Conservation (phyloP, 1,284 basidiomycete genomes). For the Peniophora sp. region DNA sequence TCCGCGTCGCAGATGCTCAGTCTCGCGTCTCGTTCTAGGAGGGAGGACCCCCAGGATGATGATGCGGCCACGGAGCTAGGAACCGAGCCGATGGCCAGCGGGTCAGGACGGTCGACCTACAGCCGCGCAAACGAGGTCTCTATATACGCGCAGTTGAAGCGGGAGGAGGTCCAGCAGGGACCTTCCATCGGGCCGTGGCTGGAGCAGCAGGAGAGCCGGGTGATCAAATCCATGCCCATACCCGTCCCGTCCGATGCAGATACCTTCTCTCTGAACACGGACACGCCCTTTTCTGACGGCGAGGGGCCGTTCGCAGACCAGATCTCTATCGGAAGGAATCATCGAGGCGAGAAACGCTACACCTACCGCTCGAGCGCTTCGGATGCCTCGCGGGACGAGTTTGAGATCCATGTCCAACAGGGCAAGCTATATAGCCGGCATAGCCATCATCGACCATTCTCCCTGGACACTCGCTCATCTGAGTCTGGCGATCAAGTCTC, state of each 20-base stretch:
- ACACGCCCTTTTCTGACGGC: slow-evolving; percentile 6
- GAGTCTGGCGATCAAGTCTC: slow-evolving; percentile 7
- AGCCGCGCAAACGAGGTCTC: slow-evolving; percentile 33
- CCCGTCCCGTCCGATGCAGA: slow-evolving; percentile 55
- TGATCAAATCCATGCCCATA: slow-evolving; percentile 44
- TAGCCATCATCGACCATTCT: background rate
- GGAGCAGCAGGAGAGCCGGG: slow-evolving; percentile 67
- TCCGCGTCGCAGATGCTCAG: background rate
- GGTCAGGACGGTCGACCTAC: slow-evolving; percentile 10
- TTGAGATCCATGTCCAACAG: background rate
- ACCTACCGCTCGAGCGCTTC: slow-evolving; percentile 44
- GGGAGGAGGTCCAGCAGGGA: slow-evolving; percentile 26
- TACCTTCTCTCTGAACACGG: slow-evolving; percentile 28
- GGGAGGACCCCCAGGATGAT: background rate
- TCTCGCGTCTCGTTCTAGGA: background rate
- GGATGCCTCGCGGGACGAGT: slow-evolving; percentile 25
- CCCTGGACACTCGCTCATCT: slow-evolving; percentile 5
- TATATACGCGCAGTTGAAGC: slow-evolving; percentile 51
- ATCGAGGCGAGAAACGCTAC: slow-evolving; percentile 68
- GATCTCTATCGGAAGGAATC: slow-evolving; percentile 59
- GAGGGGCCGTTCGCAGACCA: background rate
- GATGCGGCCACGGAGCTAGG: background rate
- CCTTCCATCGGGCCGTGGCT: slow-evolving; percentile 49
- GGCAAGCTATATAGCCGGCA: background rate
- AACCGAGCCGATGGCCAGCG: background rate